Evolutionary conservation across 176 grass and related monocot species (phyloP), one percentile per base, ranked within the genome.

Genomic region (Oryza coarctata): DNA sequence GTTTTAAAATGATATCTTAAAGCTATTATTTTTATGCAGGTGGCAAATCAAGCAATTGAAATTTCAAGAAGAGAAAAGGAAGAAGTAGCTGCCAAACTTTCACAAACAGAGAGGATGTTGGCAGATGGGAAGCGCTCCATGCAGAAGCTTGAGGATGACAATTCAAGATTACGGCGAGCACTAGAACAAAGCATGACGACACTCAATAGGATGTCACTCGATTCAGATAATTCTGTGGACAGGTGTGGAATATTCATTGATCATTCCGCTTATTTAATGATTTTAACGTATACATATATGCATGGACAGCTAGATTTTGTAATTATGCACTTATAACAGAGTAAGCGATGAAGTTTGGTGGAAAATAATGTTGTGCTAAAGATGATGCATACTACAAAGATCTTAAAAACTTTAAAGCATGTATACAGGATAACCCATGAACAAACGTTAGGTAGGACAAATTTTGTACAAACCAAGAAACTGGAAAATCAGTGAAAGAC

Each of bases 221-320:
- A 99, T 93, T 95, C 93, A 52, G 97, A 99, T 90, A 96, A 99
- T 82, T 93, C 86, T 15, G 97, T 99, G 23, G 96, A 99, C 85
- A 95, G 93, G 96, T 99, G 70, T 33, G 58, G 18, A 9, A 1
- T 27, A 32, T 88, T 61, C 0, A 28, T 43, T 80, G 49, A 14
- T 75, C 7, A 17, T 80, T 84, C 23, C 39, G 50, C 2, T 73
- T 27, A 57, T 11, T 34, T 65, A 33, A 69, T 81, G 2, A 38
- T 75, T 69, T 71, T 64, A 40, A 36, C 63, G 40, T 71, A 81
- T 85, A 44, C 13, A 26, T 84, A 40, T 63, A 13, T 41, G 8
- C 29, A 36, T 3, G 7, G 5, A 40, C 36, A 70, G 9, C 39
- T 88, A 18, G 6, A 80, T 77, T 26, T 71, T 57, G 28, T 45